Evolutionary conservation across 352 stramenopile genomes (phyloP).

Genomic region (Pythium graminicola): DNA sequence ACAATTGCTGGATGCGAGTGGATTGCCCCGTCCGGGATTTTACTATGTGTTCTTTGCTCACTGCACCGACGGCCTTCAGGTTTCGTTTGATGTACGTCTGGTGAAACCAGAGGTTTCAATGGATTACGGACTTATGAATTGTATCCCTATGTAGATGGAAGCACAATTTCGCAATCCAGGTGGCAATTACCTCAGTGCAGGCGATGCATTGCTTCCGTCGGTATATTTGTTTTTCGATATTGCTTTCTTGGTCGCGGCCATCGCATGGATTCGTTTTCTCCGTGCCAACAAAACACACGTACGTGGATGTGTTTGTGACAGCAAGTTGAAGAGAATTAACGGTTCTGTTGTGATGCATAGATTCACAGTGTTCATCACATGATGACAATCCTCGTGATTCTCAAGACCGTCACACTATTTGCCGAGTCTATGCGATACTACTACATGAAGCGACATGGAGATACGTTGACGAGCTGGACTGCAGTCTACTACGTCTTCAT

Average conservation of each 20-base stretch:
- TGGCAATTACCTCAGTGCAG: constrained; percentile 79
- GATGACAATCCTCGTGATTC: constrained; percentile 90
- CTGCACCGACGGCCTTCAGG: constrained; percentile 59
- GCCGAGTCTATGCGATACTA: constrained; percentile 94
- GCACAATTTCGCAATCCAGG: constrained; percentile 77
- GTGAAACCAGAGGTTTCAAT: neutral
- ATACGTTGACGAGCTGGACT: constrained; percentile 90
- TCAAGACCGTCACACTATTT: constrained; percentile 93
- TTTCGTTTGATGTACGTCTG: constrained; percentile 81
- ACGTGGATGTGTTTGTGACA: too few species aligned
- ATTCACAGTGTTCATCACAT: constrained; percentile 95
- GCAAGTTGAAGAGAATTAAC: too few species aligned
- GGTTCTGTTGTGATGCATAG: too few species aligned
- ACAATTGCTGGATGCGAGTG: constrained; percentile 13
- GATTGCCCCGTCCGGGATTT: constrained; percentile 44
- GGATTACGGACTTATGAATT: constrained; percentile 33
- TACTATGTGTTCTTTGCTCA: constrained; percentile 88
- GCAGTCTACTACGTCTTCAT: constrained; percentile 93
- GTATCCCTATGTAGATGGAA: constrained; percentile 54
- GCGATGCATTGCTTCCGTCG: constrained; percentile 73
- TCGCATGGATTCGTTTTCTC: constrained; percentile 62
- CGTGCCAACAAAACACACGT: constrained; percentile 53
- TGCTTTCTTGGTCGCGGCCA: constrained; percentile 48
- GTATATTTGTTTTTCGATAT: constrained; percentile 81
- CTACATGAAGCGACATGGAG: constrained; percentile 93